Base-by-base conservation (phyloP, 2,329 filamentous ascomycete genomes). In the Colletotrichum incanum region DNA sequence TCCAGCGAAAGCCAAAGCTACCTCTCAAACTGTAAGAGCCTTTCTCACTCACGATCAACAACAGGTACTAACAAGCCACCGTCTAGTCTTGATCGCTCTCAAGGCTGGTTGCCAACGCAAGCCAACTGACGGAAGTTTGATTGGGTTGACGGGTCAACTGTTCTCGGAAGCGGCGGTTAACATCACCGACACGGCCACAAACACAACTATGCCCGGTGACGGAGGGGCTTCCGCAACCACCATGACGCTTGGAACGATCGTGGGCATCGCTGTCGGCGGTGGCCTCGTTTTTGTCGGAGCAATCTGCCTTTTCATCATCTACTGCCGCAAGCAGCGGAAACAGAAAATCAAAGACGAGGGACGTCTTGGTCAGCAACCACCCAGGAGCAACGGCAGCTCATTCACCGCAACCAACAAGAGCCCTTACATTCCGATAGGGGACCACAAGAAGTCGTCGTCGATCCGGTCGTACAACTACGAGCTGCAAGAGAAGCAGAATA, bases 191-290 rank as follows among this genome's bases (percentile, higher is more conserved):
- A 16, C 61, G 16, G 5, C 39, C 1, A 75, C 74, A 9, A 78
- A 79, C 60, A 47, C 74, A 6, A 77, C 79, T 1, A 60, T 77
- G 1, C 75, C 80, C 0, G 71, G 75, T 0, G 74, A 78, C 1
- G 74, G 77, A 4, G 78, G 80, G 0, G 78, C 78, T 2, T 78
- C 74, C 0, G 73, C 77, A 3, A 78, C 75, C 5, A 76, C 76
- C 12, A 83, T 89, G 76, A 83, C 85, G 0, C 83, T 84, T 0
- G 85, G 86, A 2, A 85, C 86, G n/a, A 87, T 89, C 20, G 85
- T 86, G 0, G 88, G 88, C 23, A 90, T 91, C 56, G 83, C 82
- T 0, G 77, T 89, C 0, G 88, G 86, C 16, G 84, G 82, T 8
- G 80, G 81, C 0, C 78, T 87, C 0, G 76, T 85, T 1, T 77